Evolutionary conservation across 2,329 filamentous ascomycete species (phyloP).

Genomic region (Lasiodiplodia sp.): DNA sequence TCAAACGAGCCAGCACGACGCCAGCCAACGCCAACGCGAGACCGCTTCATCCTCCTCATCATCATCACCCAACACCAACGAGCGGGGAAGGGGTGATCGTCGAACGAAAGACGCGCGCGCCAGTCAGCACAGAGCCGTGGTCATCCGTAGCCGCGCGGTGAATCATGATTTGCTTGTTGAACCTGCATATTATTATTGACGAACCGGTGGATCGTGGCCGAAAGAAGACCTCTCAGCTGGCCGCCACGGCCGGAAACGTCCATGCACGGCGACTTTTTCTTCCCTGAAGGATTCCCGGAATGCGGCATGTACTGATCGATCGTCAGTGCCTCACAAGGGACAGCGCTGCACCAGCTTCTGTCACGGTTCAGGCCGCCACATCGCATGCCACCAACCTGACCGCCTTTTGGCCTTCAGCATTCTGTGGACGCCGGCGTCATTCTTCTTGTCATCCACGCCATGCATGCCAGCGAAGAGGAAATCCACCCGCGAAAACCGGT

Average conservation of each 20-base stretch:
- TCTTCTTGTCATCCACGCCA: background rate
- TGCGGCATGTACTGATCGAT: background rate
- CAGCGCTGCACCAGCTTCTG: background rate
- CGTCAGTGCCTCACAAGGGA: background rate
- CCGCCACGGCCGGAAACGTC: background rate
- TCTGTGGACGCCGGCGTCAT: background rate
- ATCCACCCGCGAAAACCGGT: background rate
- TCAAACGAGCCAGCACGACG: background rate
- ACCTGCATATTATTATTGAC: background rate
- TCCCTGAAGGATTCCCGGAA: constrained; percentile 3
- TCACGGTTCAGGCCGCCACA: constrained; percentile 4
- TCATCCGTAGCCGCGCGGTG: background rate
- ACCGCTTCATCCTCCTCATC: background rate
- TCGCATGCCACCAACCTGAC: constrained; percentile 20
- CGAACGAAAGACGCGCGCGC: background rate
- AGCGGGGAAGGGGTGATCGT: background rate
- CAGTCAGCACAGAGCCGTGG: constrained; percentile 9
- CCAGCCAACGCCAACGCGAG: constrained; percentile 16
- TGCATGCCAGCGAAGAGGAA: background rate
- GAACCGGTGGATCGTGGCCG: background rate
- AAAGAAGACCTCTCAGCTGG: background rate
- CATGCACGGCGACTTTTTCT: background rate
- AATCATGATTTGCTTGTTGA: background rate
- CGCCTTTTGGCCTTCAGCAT: constrained; percentile 1
- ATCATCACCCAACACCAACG: constrained; percentile 12